Evolutionary conservation across 148 eudicot genomes (phyloP), one percentile per base, ranked within the genome.

Genomic region (Cornus suecica): DNA sequence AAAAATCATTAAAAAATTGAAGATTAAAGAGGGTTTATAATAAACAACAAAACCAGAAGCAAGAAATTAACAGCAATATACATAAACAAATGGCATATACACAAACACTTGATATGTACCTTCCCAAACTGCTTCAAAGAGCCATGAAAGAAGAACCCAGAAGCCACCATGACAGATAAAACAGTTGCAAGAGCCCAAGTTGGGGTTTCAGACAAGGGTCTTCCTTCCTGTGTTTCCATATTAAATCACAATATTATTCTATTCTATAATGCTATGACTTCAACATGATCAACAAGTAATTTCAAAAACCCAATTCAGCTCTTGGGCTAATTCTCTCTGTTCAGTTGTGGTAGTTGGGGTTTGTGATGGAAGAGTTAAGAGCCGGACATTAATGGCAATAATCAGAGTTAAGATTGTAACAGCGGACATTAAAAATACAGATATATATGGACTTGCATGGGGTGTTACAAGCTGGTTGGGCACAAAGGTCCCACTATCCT

Each of bases 121-220:
- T 87, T 83, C 56, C 79, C 90, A 78, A 85, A 85, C 26, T 73
- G 65, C 74, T 82, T 79, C 24, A 92, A 72, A 31, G 80, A 80
- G 73, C 24, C 77, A 78, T 84, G 84, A 68, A 92, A 78, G 65
- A 84, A 68, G 62, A 82, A 75, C 34, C 91, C 94, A 75, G 83
- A 30, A 70, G 79, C 65, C 30, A 92, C 86, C 88, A 92, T 80
- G 61, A 81, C 52, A 60, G 91, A 56, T 51, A 90, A 66, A 3
- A 92, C 94, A 10, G 92, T 86, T 14, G 92, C 97, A 42, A 92
- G 85, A 29, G 97, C 94, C 97, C 97, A 92, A 37, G 97, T 83
- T 23, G 94, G 97, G 42, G 94, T 90, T 78, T 83, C 89, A 10
- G 87, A 71, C 78, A 92, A 73, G 10, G 97, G 78, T 68, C 82